These are phyloP conservation scores for Plasmodium malariae DNA, from an alignment of 169 alveolate species.

Conservation along the genomic window DNA sequence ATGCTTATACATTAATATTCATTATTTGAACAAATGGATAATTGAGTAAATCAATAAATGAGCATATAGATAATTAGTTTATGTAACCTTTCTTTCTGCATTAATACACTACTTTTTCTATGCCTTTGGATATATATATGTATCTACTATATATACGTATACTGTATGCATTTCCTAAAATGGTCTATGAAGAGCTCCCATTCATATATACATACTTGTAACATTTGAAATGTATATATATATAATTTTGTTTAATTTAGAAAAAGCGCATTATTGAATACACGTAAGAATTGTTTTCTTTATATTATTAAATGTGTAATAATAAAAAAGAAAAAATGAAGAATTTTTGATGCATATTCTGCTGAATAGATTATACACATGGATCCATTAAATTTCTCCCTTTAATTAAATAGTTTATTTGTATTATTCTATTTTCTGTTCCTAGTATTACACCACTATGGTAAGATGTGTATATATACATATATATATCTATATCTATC, in stretches of 20 bases:
- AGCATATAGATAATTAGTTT: neutral
- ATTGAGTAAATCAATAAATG: too few relatives aligned
- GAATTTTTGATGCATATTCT: neutral
- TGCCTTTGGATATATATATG: neutral
- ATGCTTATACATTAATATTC: neutral
- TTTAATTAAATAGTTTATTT: neutral
- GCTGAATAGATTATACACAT: neutral
- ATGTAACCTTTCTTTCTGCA: neutral
- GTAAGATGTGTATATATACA: neutral
- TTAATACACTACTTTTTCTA: neutral
- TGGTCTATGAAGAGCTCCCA: neutral
- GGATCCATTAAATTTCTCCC: neutral
- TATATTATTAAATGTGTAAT: conserved; percentile 59
- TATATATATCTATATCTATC: too few relatives aligned
- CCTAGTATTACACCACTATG: neutral
- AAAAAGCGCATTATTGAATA: neutral
- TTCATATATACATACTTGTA: neutral
- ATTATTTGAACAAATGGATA: too few relatives aligned
- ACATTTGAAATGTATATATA: conserved; percentile 24
- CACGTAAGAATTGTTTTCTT: neutral
- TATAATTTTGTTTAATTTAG: conserved; percentile 7
- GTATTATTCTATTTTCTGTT: neutral
- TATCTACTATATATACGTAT: neutral
- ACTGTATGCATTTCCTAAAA: neutral
- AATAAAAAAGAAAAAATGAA: conserved; percentile 19